Base-by-base conservation (phyloP, 2,329 filamentous ascomycete species). In the Immersiporthe knoxdaviesiana region DNA sequence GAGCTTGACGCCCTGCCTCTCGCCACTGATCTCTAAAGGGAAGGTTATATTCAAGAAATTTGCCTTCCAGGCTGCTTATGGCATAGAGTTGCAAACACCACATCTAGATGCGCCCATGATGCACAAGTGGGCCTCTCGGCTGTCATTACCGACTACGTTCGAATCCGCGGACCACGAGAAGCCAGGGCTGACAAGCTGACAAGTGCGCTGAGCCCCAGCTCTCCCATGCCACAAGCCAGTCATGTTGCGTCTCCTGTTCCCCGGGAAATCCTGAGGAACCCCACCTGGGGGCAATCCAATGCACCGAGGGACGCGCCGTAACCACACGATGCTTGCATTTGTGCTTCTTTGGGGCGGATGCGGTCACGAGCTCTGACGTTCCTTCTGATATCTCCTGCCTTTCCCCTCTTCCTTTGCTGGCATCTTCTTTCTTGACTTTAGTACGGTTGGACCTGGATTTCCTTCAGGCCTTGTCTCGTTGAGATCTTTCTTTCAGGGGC, bases 171-270 rank as follows among this genome's bases (percentile, higher is more conserved):
- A 63, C 61, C 37, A 63, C 61, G 61, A 63, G 61, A 50, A 21
- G 27, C 39, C 61, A 63, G 27, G 61, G 61, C 61, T 63, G 61
- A 63, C 61, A 63, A 63, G 61, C 61, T 63, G 41, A 63, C 61
- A 63, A 32, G 61, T 63, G 61, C 61, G n/a, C 41, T 32, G 21
- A 63, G 21, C n/a, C 35, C 59, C 37, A 62, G 59, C 32, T 41
- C 35, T 44, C 11, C 18, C 59, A 41, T 35, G 35, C 59, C 35
- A 37, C n/a, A 39, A 41, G 39, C 60, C 60, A 63, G 37, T 63
- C 60, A 63, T 44, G 16, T 50, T n/a, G 11, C 37, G 39, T 44
- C 16, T 44, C 24, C 41, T 63, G 24, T 47, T 63, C 60, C 60
- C 60, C 37, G 59, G 59, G 59, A 41, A 21, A 14, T 39, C 8